These are phyloP conservation scores for Parietichytrium sp. DNA, from an alignment of 108 stramenopile genomes.

Conservation along the genomic window DNA sequence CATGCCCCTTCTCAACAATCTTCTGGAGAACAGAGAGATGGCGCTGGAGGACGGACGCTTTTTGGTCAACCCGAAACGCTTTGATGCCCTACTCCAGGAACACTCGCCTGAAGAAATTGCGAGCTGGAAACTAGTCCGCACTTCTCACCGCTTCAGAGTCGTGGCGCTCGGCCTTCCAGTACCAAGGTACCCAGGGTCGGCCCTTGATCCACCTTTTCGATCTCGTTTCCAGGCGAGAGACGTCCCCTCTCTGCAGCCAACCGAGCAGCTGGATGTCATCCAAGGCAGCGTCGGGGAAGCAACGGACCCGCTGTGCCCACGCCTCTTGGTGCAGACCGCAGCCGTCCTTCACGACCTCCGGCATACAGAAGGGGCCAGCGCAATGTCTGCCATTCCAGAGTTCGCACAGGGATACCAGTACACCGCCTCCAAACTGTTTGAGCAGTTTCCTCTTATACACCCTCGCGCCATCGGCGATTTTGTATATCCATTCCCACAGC, in stretches of 20 bases:
- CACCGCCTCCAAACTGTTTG: not conserved
- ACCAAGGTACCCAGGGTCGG: conserved; percentile 58
- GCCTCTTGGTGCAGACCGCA: not conserved
- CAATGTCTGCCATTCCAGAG: conserved; percentile 1
- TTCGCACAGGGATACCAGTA: not conserved
- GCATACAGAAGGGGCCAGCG: not conserved
- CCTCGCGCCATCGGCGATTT: conserved; percentile 19
- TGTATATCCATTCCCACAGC: conserved; percentile 1
- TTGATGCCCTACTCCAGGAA: conserved; percentile 22
- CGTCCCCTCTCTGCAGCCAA: conserved; percentile 27
- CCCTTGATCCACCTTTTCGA: conserved; percentile 47
- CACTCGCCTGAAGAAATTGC: not conserved
- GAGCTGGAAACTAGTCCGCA: conserved; percentile 27
- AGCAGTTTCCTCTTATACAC: not conserved
- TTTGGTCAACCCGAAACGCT: conserved; percentile 37
- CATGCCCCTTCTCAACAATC: conserved; percentile 45
- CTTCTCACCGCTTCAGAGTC: conserved; percentile 66
- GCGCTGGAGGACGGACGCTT: conserved; percentile 40
- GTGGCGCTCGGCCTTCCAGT: conserved; percentile 64
- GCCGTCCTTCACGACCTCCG: conserved; percentile 19
- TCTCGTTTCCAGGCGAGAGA: conserved; percentile 39
- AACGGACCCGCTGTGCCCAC: not conserved
- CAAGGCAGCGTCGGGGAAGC: not conserved
- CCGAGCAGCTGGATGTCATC: conserved; percentile 19
- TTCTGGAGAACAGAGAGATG: conserved; percentile 48